Percentiles rank a stretch among this genome's conserved stretches.
phyloP scores from a whole-genome alignment of 257 asterid genomes.

The Galeopsis tetrahit region DNA sequence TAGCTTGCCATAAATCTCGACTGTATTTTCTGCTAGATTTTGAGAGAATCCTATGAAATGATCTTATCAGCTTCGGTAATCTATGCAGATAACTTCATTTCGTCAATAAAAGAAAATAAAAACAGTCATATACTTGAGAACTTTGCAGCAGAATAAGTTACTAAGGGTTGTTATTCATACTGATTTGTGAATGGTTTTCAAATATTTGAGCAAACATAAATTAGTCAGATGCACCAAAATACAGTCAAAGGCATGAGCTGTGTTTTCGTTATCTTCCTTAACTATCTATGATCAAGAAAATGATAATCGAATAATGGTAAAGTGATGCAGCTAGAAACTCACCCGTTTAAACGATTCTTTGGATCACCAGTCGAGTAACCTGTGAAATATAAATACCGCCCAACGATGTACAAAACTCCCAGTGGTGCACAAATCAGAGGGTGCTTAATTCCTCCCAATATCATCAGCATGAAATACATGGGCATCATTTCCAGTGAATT shows the following conservation, averaged over 20 bases:
- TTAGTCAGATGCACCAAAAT: background rate
- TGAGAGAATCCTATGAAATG: slow-evolving; percentile 10
- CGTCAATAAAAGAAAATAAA: slow-evolving; percentile 2
- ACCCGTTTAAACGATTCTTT: slow-evolving; percentile 70
- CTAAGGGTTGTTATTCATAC: background rate
- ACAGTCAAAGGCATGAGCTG: background rate
- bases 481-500: slow-evolving; percentile 93
- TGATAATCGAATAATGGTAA: background rate
- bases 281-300: slow-evolving; percentile 19
- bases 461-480: slow-evolving; percentile 56
- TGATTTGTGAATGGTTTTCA: background rate
- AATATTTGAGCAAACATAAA: background rate
- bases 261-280: background rate
- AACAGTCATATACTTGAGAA: background rate
- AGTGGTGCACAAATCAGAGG: slow-evolving; percentile 64
- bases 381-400: slow-evolving; percentile 77
- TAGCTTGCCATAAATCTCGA: background rate
- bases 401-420: slow-evolving; percentile 52
- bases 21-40: background rate
- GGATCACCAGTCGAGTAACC: slow-evolving; percentile 90
- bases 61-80: background rate
- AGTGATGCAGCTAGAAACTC: slow-evolving; percentile 21
- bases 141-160: background rate
- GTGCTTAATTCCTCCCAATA: slow-evolving; percentile 78
- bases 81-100: background rate